phyloP scores from a whole-genome alignment of 768 basidiomycete genomes.

The Holtermanniella nyarrowii region DNA sequence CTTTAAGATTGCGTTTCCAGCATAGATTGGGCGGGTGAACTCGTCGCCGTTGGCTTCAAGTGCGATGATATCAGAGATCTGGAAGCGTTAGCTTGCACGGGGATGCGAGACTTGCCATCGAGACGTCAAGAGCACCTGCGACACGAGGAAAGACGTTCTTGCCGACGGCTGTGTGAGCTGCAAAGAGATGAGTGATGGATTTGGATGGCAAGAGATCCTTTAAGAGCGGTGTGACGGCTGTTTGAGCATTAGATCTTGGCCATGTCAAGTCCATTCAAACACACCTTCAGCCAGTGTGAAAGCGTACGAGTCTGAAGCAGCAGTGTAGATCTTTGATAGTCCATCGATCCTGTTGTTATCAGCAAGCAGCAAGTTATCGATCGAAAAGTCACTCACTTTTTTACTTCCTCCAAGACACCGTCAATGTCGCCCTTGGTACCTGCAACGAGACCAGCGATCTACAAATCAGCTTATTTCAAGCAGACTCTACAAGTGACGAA shows the following conservation, averaged over 20 bases:
- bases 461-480: constrained; percentile 49
- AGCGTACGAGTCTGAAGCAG: constrained; percentile 28
- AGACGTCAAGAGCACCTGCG: constrained; percentile 76
- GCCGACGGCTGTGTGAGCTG: constrained; percentile 80
- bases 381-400: constrained; percentile 51
- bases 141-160: constrained; percentile 90
- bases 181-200: constrained; percentile 79
- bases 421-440: constrained; percentile 48
- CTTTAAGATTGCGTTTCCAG: constrained; percentile 92
- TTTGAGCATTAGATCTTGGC: constrained; percentile 61
- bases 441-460: constrained; percentile 34
- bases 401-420: constrained; percentile 59
- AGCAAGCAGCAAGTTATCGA: not conserved
- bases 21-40: constrained; percentile 91
- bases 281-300: constrained; percentile 34
- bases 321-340: constrained; percentile 39
- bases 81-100: not conserved
- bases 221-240: constrained; percentile 68
- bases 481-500: constrained; percentile 51
- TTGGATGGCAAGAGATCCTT: constrained; percentile 58
- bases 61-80: constrained; percentile 77
- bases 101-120: constrained; percentile 45
- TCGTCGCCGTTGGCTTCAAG: constrained; percentile 57
- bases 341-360: constrained; percentile 33
- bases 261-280: constrained; percentile 44